These are phyloP conservation scores for Pleurotus pulmonarius DNA, from an alignment of 768 basidiomycete genomes.

Conservation along the genomic window DNA sequence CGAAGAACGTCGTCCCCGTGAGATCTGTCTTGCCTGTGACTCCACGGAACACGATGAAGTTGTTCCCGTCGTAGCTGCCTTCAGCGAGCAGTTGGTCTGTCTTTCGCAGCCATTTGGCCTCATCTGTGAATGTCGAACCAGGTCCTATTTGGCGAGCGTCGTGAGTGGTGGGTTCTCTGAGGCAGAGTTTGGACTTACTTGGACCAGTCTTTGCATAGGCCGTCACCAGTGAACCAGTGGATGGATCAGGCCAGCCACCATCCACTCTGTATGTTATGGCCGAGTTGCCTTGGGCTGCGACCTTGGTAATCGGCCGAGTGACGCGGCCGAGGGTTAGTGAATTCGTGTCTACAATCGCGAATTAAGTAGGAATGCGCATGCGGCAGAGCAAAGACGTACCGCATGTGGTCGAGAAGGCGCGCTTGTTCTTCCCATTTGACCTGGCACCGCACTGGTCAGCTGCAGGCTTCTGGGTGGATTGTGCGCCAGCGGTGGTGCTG, in stretches of 20 bases:
- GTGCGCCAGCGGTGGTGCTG: too few species aligned
- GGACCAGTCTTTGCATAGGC: slow-evolving; percentile 3
- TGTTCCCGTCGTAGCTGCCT: not conserved
- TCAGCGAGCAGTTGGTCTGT: not conserved
- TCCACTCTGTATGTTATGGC: not conserved
- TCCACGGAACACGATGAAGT: not conserved
- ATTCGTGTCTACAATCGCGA: not conserved
- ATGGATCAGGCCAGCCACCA: not conserved
- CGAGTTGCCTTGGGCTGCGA: not conserved
- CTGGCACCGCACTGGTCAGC: too few species aligned
- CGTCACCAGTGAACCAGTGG: not conserved
- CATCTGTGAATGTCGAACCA: not conserved
- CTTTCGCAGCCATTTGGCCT: not conserved
- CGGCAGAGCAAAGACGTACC: not conserved
- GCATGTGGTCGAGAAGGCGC: not conserved
- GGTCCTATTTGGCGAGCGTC: not conserved
- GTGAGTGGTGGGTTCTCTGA: not conserved
- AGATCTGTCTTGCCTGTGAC: not conserved
- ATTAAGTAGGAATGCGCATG: too few species aligned
- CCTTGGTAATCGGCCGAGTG: not conserved
- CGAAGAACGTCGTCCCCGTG: not conserved
- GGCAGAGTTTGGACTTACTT: not conserved
- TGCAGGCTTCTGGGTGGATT: too few species aligned
- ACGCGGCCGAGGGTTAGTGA: not conserved
- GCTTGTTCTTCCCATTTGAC: not conserved